Percentiles rank a stretch among this genome's conserved stretches.
phyloP scores from a whole-genome alignment of 2,329 filamentous ascomycete genomes.

The Bipolaris victoriae region DNA sequence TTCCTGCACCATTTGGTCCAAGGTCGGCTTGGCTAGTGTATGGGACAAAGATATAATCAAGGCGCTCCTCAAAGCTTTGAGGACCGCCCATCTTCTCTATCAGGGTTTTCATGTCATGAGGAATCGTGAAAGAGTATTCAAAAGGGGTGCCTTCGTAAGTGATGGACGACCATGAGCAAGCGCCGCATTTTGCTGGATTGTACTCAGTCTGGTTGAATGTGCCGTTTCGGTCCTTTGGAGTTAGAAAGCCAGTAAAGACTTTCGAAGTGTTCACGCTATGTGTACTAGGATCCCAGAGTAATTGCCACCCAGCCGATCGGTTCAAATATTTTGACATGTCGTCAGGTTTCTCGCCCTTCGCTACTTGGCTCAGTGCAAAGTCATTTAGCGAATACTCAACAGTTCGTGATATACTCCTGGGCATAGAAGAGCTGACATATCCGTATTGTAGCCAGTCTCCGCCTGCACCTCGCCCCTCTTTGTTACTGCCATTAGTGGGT shows the following conservation, averaged over 20 bases:
- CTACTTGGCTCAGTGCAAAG: slow-evolving; percentile 48
- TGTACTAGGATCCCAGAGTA: slow-evolving; percentile 21
- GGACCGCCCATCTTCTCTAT: slow-evolving; percentile 48
- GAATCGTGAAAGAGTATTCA: slow-evolving; percentile 50
- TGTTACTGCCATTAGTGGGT: slow-evolving; percentile 62
- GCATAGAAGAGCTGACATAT: slow-evolving; percentile 57
- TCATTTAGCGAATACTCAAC: slow-evolving; percentile 52
- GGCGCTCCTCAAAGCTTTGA: slow-evolving; percentile 40
- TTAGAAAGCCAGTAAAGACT: slow-evolving; percentile 27
- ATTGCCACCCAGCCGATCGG: slow-evolving; percentile 37
- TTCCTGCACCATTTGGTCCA: slow-evolving; percentile 46
- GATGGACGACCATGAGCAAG: slow-evolving; percentile 44
- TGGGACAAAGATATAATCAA: slow-evolving; percentile 48
- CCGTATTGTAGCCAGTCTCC: slow-evolving; percentile 69
- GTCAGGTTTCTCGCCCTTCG: slow-evolving; percentile 43
- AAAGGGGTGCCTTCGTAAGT: slow-evolving; percentile 50
- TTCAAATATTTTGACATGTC: slow-evolving; percentile 48
- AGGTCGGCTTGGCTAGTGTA: slow-evolving; percentile 42
- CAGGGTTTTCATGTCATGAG: slow-evolving; percentile 48
- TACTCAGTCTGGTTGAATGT: slow-evolving; percentile 30
- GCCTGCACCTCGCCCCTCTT: slow-evolving; percentile 71
- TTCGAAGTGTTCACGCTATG: slow-evolving; percentile 13
- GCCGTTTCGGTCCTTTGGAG: slow-evolving; percentile 25
- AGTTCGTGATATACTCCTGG: slow-evolving; percentile 42
- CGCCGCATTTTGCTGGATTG: slow-evolving; percentile 47